Percentiles rank a stretch among this genome's conserved stretches.
Evolutionary conservation across 176 grass and related monocot genomes (phyloP).

Genomic region (Cenchrus americanus): DNA sequence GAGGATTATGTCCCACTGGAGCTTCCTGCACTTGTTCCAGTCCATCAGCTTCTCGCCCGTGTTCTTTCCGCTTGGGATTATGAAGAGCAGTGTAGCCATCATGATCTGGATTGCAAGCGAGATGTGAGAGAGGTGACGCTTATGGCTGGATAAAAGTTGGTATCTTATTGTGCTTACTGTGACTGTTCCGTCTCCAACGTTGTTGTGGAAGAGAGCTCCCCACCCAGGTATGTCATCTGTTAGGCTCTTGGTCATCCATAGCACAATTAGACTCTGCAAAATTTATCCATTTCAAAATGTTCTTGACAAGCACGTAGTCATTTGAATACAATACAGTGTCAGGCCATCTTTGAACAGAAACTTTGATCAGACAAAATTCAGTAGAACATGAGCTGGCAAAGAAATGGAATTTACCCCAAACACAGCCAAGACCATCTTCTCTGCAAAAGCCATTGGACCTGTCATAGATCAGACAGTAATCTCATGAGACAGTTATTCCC

Average conservation of each 20-base stretch:
- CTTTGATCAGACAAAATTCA: background rate
- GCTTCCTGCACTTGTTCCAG: conserved; percentile 96
- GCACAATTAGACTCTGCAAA: conserved; percentile 65
- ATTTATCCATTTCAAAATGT: background rate
- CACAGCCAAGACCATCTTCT: conserved; percentile 90
- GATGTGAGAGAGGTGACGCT: background rate
- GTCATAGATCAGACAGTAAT: conserved; percentile 22
- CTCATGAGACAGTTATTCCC: background rate
- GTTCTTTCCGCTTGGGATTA: conserved; percentile 76
- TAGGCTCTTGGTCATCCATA: conserved; percentile 90
- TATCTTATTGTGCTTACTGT: conserved; percentile 64
- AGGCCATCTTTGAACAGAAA: background rate
- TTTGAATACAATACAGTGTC: background rate
- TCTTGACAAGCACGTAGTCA: background rate
- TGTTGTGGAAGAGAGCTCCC: conserved; percentile 78
- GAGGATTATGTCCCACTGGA: conserved; percentile 87
- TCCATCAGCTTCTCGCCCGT: conserved; percentile 90
- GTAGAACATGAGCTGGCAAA: background rate
- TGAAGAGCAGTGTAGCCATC: conserved; percentile 86
- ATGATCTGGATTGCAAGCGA: conserved; percentile 56
- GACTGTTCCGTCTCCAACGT: conserved; percentile 86
- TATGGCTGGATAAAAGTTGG: background rate
- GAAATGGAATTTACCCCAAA: conserved; percentile 69
- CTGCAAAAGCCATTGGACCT: conserved; percentile 88
- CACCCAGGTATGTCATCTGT: conserved; percentile 80